Evolutionary conservation across 208 protist genomes (phyloP).

Genomic region (Acanthamoeba quina): DNA sequence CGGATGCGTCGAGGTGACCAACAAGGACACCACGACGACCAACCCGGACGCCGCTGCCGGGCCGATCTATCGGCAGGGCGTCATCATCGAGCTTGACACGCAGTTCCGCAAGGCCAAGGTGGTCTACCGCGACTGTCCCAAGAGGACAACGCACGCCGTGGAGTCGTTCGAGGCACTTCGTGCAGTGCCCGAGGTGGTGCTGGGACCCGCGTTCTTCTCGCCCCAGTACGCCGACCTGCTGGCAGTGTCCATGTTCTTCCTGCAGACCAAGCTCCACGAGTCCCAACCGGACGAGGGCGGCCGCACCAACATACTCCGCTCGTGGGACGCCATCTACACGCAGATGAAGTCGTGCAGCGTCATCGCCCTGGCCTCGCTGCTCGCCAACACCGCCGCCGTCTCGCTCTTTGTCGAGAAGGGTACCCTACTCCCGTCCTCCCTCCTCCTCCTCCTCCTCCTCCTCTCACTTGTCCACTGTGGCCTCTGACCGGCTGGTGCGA

Average conservation of each 20-base stretch:
- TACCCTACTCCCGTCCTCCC: neutral
- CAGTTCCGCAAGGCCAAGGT: constrained; percentile 60
- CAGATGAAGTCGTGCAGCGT: constrained; percentile 68
- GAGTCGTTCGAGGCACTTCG: neutral
- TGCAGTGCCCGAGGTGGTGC: constrained; percentile 22
- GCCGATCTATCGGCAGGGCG: constrained; percentile 7
- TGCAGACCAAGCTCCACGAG: neutral
- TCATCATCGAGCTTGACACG: constrained; percentile 16
- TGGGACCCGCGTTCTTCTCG: neutral
- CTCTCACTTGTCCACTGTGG: neutral
- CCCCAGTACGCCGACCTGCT: neutral
- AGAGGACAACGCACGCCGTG: neutral
- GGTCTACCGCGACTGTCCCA: constrained; percentile 24
- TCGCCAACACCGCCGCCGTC: neutral
- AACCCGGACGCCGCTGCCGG: too few relatives aligned
- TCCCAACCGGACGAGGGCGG: neutral
- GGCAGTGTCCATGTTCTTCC: constrained; percentile 22
- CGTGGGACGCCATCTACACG: constrained; percentile 49
- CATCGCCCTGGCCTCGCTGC: constrained; percentile 32
- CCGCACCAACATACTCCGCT: neutral
- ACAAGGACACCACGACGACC: neutral
- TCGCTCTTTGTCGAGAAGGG: constrained; percentile 60
- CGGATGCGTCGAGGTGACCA: constrained; percentile 33
- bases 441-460: neutral
- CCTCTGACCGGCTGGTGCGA: neutral